Evolutionary conservation across 75 land plant species (phyloP).

Genomic region (Isoetes taiwanensis): DNA sequence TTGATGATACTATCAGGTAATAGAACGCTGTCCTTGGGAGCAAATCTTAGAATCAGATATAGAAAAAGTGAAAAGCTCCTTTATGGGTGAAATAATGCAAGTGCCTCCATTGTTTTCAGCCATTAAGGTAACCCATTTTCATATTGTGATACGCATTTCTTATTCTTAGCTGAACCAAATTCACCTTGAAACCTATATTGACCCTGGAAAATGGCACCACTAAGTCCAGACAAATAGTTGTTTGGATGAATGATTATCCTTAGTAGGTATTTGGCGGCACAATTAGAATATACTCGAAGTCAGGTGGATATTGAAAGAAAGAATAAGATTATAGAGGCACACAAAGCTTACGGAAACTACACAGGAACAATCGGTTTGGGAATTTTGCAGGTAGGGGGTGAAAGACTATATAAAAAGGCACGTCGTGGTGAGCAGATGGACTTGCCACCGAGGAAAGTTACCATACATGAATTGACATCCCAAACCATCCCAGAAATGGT

Average conservation of each 20-base stretch:
- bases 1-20: slow-evolving; percentile 31
- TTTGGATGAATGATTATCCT: background rate
- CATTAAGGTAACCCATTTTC: slow-evolving; percentile 47
- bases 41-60: slow-evolving; percentile 87
- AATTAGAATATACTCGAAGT: background rate
- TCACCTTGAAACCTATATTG: background rate
- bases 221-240: background rate
- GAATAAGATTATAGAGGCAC: background rate
- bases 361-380: background rate
- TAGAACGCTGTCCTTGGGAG: slow-evolving; percentile 79
- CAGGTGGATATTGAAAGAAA: background rate
- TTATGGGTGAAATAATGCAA: slow-evolving; percentile 87
- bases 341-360: background rate
- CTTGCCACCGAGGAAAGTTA: slow-evolving; percentile 66
- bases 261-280: background rate
- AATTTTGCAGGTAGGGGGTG: slow-evolving; percentile 70
- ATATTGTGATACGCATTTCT: background rate
- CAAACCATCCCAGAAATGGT: background rate
- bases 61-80: slow-evolving; percentile 39
- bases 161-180: background rate
- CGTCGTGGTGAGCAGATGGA: slow-evolving; percentile 82
- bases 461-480: slow-evolving; percentile 43
- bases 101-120: slow-evolving; percentile 99
- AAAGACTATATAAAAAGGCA: slow-evolving; percentile 87
- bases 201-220: background rate